A percentile compares a stretch with the other conserved stretches of the same genome.
phyloP scores from a whole-genome alignment of 805 yeast genomes.

The Debaryomyces castellii region DNA sequence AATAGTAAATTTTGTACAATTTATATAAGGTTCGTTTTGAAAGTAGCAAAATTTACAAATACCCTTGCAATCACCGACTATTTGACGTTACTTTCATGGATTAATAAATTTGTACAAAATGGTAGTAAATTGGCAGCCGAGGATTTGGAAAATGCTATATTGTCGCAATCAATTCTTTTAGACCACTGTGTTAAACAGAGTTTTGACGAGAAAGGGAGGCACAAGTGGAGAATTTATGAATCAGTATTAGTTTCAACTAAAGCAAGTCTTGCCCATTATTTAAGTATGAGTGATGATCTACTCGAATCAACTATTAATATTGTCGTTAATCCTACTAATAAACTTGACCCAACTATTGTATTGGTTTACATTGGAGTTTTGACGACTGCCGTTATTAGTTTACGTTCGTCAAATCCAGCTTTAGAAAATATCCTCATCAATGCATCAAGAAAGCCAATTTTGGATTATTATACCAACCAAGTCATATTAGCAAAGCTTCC shows the following conservation, averaged over 20 bases:
- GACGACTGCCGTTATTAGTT: slow-evolving; percentile 19
- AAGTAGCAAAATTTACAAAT: slow-evolving; percentile 23
- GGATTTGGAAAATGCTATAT: slow-evolving; percentile 23
- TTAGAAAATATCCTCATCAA: slow-evolving; percentile 13
- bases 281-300: not conserved
- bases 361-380: slow-evolving; percentile 24
- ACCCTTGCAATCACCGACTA: slow-evolving; percentile 55
- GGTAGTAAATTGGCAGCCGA: slow-evolving; percentile 12
- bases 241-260: slow-evolving; percentile 32
- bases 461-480: slow-evolving; percentile 31
- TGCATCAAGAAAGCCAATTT: slow-evolving; percentile 6
- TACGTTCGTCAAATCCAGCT: slow-evolving; percentile 25
- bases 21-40: slow-evolving; percentile 39
- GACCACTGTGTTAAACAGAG: slow-evolving; percentile 19
- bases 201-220: slow-evolving; percentile 7
- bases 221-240: slow-evolving; percentile 22
- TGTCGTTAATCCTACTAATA: not conserved
- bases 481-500: slow-evolving; percentile 47
- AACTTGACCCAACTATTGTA: not conserved
- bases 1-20: slow-evolving; percentile 27
- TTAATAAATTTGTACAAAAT: slow-evolving; percentile 32
- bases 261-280: slow-evolving; percentile 15
- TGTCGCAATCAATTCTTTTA: slow-evolving; percentile 37
- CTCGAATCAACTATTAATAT: not conserved
- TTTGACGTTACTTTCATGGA: slow-evolving; percentile 60